Evolutionary conservation across 352 stramenopile species (phyloP), one percentile per base, ranked within the genome.

Genomic region (Globisporangium uncinulatum): DNA sequence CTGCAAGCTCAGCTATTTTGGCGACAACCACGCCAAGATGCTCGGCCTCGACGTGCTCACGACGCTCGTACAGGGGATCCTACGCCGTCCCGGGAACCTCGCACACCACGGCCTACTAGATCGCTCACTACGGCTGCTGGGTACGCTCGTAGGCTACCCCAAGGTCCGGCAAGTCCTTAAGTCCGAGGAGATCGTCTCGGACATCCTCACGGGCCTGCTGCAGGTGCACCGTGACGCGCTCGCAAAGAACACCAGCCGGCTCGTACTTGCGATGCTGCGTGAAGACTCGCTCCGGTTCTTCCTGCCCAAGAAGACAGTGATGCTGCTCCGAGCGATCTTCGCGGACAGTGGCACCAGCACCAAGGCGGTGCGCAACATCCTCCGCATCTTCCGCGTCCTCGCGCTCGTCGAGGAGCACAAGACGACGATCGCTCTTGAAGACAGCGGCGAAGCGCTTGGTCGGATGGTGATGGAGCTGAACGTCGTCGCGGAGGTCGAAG

Each of bases 251-350:
- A 67, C 74, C 3, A 85, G 69, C 37, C 71, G 83, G 0, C 59
- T 91, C 5, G 65, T 92, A 11, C 43, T 86, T 17, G 63, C 66
- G 9, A 70, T 92, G 60, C 70, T 92, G 3, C 62, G 76, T 14
- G 79, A 92, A 37, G 80, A 92, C 42, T 86, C 83, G 6, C 69
- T 92, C 37, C 86, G 86, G 59, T 89, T 92, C 37, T 92, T 92
- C 50, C 52, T 92, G 13, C 83, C 79, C 0, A 92, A 92, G 62
- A 88, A 89, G 43, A 89, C 83, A 0, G 74, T 92, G 3, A 74
- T 73, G 54, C 52, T 90, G 6, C 55, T 92, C 1, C 69, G 81
- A 13, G 63, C 71, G 14, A 72, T 87, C 14, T 81, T 89, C 46
- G 81, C 77, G 1, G 73, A 82, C 15, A 36, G 63, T 1, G 48